These are phyloP conservation scores for Cladorrhinum samala DNA, from an alignment of 495 filamentous ascomycete genomes.

Conservation along the genomic window DNA sequence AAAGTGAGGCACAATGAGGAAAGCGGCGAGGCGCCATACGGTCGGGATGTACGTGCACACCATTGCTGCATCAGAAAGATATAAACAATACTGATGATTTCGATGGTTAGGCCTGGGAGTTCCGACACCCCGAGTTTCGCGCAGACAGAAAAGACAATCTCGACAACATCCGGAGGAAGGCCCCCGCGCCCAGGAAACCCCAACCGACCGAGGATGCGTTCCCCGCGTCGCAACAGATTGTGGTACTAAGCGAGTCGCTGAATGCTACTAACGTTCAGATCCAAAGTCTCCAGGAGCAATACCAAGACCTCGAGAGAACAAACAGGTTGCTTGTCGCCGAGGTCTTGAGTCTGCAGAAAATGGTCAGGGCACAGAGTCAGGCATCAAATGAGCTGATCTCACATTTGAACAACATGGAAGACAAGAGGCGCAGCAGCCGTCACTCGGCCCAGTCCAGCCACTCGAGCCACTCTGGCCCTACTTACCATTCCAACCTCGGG, in stretches of 20 bases:
- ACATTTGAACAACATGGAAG: constrained; percentile 42
- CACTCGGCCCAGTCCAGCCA: constrained; percentile 37
- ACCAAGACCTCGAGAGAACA: constrained; percentile 76
- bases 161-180: constrained; percentile 94
- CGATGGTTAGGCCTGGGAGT: constrained; percentile 83
- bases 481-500: constrained; percentile 24
- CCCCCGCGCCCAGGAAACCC: constrained; percentile 82
- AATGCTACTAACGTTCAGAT: constrained; percentile 89
- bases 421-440: constrained; percentile 37
- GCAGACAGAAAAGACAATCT: constrained; percentile 93
- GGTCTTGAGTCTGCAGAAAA: constrained; percentile 80
- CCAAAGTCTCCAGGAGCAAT: constrained; percentile 75
- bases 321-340: constrained; percentile 86
- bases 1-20: constrained; percentile 98
- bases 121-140: constrained; percentile 95
- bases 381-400: constrained; percentile 46
- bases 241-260: constrained; percentile 80
- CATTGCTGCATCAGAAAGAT: background rate
- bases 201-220: constrained; percentile 63
- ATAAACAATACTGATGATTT: constrained; percentile 19
- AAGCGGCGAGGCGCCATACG: constrained; percentile 83
- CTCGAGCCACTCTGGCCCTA: constrained; percentile 29
- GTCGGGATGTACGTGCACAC: constrained; percentile 66
- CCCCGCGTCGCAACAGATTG: constrained; percentile 73
- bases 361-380: constrained; percentile 66